Conservation (phyloP, 1,139 yeast genomes). For the Hanseniaspora gamundiae region DNA sequence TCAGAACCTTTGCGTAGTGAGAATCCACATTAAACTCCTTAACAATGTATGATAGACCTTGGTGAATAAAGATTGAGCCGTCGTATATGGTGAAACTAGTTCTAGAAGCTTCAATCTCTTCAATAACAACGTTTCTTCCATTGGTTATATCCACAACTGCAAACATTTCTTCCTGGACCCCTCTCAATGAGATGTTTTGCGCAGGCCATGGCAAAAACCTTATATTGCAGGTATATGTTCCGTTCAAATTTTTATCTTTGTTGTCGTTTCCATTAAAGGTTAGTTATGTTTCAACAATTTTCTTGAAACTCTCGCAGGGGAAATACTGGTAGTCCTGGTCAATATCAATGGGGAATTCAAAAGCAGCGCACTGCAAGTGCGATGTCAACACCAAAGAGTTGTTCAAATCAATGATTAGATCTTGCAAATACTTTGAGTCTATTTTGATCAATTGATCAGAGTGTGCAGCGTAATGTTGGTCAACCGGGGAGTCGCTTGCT, state of each 20-base stretch:
- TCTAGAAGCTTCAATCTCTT: slow-evolving; percentile 81
- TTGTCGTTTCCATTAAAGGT: slow-evolving; percentile 33
- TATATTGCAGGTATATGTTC: slow-evolving; percentile 42
- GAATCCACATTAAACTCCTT: slow-evolving; percentile 71
- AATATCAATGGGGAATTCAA: slow-evolving; percentile 54
- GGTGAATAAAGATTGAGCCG: slow-evolving; percentile 91
- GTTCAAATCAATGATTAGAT: slow-evolving; percentile 39
- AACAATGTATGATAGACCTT: slow-evolving; percentile 80
- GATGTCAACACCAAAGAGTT: slow-evolving; percentile 54
- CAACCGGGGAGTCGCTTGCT: slow-evolving; percentile 76
- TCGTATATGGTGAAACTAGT: slow-evolving; percentile 87
- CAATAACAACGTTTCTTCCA: slow-evolving; percentile 62
- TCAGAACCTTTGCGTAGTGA: slow-evolving; percentile 65
- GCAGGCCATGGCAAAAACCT: slow-evolving; percentile 74
- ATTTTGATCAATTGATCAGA: slow-evolving; percentile 48
- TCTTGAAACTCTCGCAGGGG: slow-evolving; percentile 26
- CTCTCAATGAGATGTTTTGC: slow-evolving; percentile 60
- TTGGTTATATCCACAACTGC: slow-evolving; percentile 86
- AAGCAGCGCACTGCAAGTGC: slow-evolving; percentile 91
- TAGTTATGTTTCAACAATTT: slow-evolving; percentile 10
- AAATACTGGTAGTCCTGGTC: slow-evolving; percentile 49
- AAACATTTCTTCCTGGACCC: slow-evolving; percentile 64
- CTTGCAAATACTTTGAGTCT: slow-evolving; percentile 33
- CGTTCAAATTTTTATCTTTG: slow-evolving; percentile 4
- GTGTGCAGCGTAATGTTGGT: slow-evolving; percentile 68